Base-by-base conservation (phyloP, 2,329 filamentous ascomycete species). In the Verruconis gallopava region DNA sequence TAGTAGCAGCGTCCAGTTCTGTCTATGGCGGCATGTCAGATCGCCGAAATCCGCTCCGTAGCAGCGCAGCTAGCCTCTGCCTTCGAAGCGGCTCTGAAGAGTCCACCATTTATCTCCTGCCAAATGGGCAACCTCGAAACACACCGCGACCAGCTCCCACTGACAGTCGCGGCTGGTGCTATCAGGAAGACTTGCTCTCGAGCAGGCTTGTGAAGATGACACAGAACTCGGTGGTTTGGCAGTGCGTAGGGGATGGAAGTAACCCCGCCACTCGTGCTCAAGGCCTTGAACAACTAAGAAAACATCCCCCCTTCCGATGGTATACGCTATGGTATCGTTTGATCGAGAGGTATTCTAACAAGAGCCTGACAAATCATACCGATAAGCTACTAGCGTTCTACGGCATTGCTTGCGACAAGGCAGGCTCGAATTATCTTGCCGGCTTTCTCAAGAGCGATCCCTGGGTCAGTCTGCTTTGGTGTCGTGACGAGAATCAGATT, bases 1-100 rank as follows among this genome's bases (percentile, higher is more conserved):
- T 40, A 9, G 38, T 40, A 5, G 21, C 38, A 12, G 38, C 38
- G 9, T 38, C 37, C 37, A 38, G 37, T 19, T 38, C 37, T 6
- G 37, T 38, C 18, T 38, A 38, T 21, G 37, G 37, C 19, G 37
- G 37, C 18, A 21, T 38, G 18, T 25, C 37, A 21, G 37, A 38
- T 38, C 18, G 37, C 11, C 37, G 37, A 21, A 38, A 38, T 18
- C 37, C 37, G 21, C 37, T 38, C 12, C 37, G 37, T 11, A 25
- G 9, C 11, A 25, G 37, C 21, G 37, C 37, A 38, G 11, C 37
- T 21, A 9, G 11, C 20, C 18, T 38, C 11, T 25, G 5, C 37
- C 21, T 21, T 12, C 37, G 21, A 21, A 19, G 21, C 20, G 37
- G 18, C 6, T 38, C 37, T 6, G 19, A 12, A 38, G 18, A 18